phyloP scores from a whole-genome alignment of 176 grass and related monocot genomes.

The Lolium multiflorum region DNA sequence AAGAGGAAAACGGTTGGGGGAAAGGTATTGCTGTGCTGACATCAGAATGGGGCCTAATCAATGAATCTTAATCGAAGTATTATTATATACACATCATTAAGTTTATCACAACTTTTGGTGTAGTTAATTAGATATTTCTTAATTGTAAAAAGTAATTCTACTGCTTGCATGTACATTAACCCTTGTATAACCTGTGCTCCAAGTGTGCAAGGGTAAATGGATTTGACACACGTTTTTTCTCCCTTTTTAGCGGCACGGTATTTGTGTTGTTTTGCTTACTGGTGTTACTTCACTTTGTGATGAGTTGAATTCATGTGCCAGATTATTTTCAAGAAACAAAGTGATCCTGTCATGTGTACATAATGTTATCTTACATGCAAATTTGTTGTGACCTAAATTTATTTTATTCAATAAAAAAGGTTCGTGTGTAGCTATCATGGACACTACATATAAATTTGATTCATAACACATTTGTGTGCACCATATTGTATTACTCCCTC shows the following conservation, averaged over 20 bases:
- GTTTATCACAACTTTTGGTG: slow-evolving; percentile 55
- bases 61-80: slow-evolving; percentile 44
- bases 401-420: not conserved
- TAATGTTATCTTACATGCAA: not conserved
- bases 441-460: not conserved
- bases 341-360: slow-evolving; percentile 1
- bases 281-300: slow-evolving; percentile 24
- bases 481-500: not conserved
- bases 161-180: slow-evolving; percentile 69
- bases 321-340: slow-evolving; percentile 27
- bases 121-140: slow-evolving; percentile 55
- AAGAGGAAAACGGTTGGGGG: slow-evolving; percentile 29
- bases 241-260: not conserved
- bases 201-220: slow-evolving; percentile 11
- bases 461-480: not conserved
- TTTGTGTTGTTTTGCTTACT: slow-evolving; percentile 34
- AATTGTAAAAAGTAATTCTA: slow-evolving; percentile 64
- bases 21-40: slow-evolving; percentile 68
- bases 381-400: not conserved
- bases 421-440: not conserved
- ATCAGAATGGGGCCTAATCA: slow-evolving; percentile 49
- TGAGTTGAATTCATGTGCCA: slow-evolving; percentile 16
- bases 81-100: slow-evolving; percentile 54
- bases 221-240: not conserved
- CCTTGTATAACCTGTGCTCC: slow-evolving; percentile 21